These are phyloP conservation scores for Citrullus mucosospermus DNA, from an alignment of 306 rosid genomes.

Conservation along the genomic window DNA sequence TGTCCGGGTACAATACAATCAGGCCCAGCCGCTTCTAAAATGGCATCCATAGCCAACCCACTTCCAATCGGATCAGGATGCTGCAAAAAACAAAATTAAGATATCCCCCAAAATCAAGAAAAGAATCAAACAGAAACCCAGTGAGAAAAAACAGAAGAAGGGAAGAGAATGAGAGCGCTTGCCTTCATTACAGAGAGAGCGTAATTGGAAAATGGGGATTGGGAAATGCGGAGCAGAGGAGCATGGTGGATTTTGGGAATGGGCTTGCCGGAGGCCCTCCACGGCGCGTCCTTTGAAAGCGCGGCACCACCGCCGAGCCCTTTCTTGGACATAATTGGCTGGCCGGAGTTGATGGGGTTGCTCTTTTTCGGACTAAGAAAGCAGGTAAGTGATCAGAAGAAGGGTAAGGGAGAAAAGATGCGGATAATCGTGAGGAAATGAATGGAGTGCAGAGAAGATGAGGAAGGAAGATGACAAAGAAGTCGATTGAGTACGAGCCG, in stretches of 20 bases:
- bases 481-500: neutral
- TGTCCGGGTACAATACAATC: conserved; percentile 91
- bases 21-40: conserved; percentile 88
- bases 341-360: neutral
- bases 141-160: neutral
- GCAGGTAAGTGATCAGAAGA: neutral
- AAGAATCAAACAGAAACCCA: neutral
- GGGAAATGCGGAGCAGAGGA: conserved; percentile 58
- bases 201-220: conserved; percentile 40
- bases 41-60: conserved; percentile 70
- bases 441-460: neutral
- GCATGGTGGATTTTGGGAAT: conserved; percentile 74
- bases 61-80: conserved; percentile 59
- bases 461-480: neutral
- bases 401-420: neutral
- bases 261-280: conserved; percentile 60
- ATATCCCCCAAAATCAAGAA: neutral
- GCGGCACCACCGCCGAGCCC: conserved; percentile 28
- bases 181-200: conserved; percentile 77
- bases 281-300: conserved; percentile 68
- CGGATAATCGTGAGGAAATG: conserved; percentile 4
- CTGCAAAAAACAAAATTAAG: conserved; percentile 19
- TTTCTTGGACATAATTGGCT: conserved; percentile 42
- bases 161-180: neutral
- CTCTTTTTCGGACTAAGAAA: too few species aligned